A percentile compares a stretch with the other conserved stretches of the same genome.
phyloP scores from a whole-genome alignment of 495 filamentous ascomycete species.

The Neurospora sp. region DNA sequence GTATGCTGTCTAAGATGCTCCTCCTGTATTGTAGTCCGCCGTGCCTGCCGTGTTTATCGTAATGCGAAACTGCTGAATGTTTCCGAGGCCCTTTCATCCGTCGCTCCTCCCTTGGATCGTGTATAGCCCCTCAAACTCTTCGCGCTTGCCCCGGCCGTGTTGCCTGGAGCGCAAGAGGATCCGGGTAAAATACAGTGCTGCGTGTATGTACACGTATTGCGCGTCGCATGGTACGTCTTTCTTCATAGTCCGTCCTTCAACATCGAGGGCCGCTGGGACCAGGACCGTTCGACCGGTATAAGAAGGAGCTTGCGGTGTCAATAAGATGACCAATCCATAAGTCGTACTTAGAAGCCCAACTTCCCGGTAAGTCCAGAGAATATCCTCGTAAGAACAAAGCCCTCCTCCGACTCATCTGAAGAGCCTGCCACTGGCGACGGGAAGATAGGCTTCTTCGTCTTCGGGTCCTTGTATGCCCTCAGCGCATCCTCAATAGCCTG shows the following conservation, averaged over 20 bases:
- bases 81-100: neutral
- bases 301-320: neutral
- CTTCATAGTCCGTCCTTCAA: neutral
- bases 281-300: neutral
- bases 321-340: neutral
- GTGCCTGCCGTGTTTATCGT: neutral
- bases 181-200: neutral
- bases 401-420: neutral
- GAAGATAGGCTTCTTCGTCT: constrained; percentile 36
- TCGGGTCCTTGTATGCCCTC: constrained; percentile 45
- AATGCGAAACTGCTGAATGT: neutral
- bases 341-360: neutral
- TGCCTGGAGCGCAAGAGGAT: neutral
- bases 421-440: constrained; percentile 13
- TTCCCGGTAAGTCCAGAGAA: neutral
- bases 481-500: constrained; percentile 59
- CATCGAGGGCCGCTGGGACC: neutral
- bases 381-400: neutral
- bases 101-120: neutral
- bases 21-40: neutral
- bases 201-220: neutral
- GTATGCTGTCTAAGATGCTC: neutral
- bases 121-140: neutral
- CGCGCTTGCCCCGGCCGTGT: neutral
- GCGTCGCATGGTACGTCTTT: neutral